Conservation (phyloP, 2,329 filamentous ascomycete genomes). For the Curvularia hawaiiensis region DNA sequence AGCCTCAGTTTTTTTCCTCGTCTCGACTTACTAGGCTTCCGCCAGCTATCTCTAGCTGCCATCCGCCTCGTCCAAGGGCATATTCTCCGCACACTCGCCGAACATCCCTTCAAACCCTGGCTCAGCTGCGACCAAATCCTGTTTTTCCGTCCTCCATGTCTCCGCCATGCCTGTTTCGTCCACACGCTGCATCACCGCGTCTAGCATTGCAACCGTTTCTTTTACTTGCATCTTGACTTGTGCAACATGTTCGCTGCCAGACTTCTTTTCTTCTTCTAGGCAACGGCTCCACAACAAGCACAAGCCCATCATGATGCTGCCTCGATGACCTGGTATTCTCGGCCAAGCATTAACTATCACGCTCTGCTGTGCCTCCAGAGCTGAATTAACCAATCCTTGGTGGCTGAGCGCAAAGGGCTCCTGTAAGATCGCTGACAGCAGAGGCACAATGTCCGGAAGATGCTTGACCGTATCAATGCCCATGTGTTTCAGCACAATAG, state of each 20-base stretch:
- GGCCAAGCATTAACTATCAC: slow-evolving; percentile 72
- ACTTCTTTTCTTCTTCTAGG: slow-evolving; percentile 28
- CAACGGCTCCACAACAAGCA: slow-evolving; percentile 44
- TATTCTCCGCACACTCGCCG: slow-evolving; percentile 7
- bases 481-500: slow-evolving; percentile 59
- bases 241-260: slow-evolving; percentile 20
- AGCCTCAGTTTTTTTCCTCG: background rate
- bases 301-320: slow-evolving; percentile 67
- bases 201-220: slow-evolving; percentile 36
- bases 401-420: slow-evolving; percentile 69
- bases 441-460: slow-evolving; percentile 70
- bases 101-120: slow-evolving; percentile 20
- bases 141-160: slow-evolving; percentile 26
- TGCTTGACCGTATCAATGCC: slow-evolving; percentile 70
- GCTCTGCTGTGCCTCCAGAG: slow-evolving; percentile 59
- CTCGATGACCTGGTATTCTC: slow-evolving; percentile 65
- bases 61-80: background rate
- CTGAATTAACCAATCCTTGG: slow-evolving; percentile 59
- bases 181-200: slow-evolving; percentile 26
- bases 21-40: background rate
- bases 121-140: slow-evolving; percentile 10
- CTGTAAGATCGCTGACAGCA: slow-evolving; percentile 67
- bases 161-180: slow-evolving; percentile 15
- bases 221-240: slow-evolving; percentile 24
- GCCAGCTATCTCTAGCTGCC: background rate